Conservation (phyloP, 192 early-diverging fungal genomes). For the Gaertneriomyces sp. region DNA sequence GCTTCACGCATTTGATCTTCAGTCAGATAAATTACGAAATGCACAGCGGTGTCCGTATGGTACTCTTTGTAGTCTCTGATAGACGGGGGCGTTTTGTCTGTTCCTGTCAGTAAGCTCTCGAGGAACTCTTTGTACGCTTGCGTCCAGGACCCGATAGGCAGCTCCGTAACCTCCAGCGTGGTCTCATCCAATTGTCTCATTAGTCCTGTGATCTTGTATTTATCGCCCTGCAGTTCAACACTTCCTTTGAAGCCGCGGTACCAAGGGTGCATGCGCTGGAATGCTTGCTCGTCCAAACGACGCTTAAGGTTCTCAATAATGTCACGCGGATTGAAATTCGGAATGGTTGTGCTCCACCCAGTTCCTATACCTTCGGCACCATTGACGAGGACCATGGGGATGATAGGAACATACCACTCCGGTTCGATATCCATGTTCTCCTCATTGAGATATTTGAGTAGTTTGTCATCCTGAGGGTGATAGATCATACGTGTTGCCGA, state of each 20-base stretch:
- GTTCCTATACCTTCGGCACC: slow-evolving; percentile 89
- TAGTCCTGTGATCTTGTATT: slow-evolving; percentile 59
- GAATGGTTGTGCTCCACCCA: slow-evolving; percentile 52
- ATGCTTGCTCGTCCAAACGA: slow-evolving; percentile 63
- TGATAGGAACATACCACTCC: slow-evolving; percentile 74
- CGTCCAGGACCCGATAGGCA: slow-evolving; percentile 80
- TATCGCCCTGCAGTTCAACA: slow-evolving; percentile 37
- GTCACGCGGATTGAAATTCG: slow-evolving; percentile 83
- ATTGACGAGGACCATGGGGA: slow-evolving; percentile 87
- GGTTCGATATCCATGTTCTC: slow-evolving; percentile 82
- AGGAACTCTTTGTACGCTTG: slow-evolving; percentile 74
- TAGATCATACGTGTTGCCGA: slow-evolving; percentile 66
- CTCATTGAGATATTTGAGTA: slow-evolving; percentile 71
- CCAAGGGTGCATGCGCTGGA: slow-evolving; percentile 76
- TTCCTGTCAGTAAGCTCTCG: slow-evolving; percentile 57
- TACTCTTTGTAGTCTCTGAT: slow-evolving; percentile 69
- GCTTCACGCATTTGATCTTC: slow-evolving; percentile 62
- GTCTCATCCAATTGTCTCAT: slow-evolving; percentile 61
- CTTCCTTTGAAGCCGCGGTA: slow-evolving; percentile 73
- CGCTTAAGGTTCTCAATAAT: slow-evolving; percentile 73
- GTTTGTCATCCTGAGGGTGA: slow-evolving; percentile 69
- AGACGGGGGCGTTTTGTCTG: slow-evolving; percentile 58
- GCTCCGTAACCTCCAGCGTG: slow-evolving; percentile 74
- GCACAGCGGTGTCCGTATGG: slow-evolving; percentile 55
- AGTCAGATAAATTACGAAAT: slow-evolving; percentile 55